These are phyloP conservation scores for Pyrenochaeta sp. DNA, from an alignment of 2,329 filamentous ascomycete genomes.

Conservation along the genomic window DNA sequence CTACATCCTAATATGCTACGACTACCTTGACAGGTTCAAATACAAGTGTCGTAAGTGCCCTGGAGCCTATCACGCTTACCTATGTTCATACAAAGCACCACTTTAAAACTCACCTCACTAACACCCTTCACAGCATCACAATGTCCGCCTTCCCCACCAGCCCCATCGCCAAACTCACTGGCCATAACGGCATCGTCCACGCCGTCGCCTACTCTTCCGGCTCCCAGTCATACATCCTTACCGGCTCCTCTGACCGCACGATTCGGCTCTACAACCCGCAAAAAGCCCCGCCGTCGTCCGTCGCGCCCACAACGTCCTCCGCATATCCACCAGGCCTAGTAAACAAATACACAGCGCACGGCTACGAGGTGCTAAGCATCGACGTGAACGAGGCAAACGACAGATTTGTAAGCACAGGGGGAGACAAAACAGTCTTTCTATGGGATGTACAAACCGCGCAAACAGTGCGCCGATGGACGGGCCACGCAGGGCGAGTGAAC, in stretches of 20 bases:
- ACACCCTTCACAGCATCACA: conserved; percentile 1
- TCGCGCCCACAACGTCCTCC: conserved; percentile 41
- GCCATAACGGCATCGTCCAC: conserved; percentile 58
- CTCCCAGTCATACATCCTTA: conserved; percentile 70
- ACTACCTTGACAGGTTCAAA: background rate
- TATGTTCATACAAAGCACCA: background rate
- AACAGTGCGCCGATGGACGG: conserved; percentile 78
- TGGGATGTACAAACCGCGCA: conserved; percentile 90
- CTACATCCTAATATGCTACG: background rate
- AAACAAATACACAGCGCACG: conserved; percentile 88
- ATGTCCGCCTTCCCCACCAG: conserved; percentile 54
- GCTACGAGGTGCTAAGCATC: conserved; percentile 88
- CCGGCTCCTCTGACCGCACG: conserved; percentile 83
- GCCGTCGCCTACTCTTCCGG: conserved; percentile 60
- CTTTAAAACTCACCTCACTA: background rate
- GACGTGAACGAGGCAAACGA: conserved; percentile 78
- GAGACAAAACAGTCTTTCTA: conserved; percentile 88
- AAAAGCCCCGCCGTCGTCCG: conserved; percentile 54
- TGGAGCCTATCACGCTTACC: too few relatives aligned
- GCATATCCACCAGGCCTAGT: conserved; percentile 64
- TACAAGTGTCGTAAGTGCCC: too few relatives aligned
- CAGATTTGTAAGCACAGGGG: conserved; percentile 84
- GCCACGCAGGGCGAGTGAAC: conserved; percentile 79
- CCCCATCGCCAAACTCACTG: conserved; percentile 51
- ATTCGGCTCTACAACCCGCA: conserved; percentile 87